Evolutionary conservation across 345 rosid genomes (phyloP).

Genomic region (Xanthoceras sorbifolium): DNA sequence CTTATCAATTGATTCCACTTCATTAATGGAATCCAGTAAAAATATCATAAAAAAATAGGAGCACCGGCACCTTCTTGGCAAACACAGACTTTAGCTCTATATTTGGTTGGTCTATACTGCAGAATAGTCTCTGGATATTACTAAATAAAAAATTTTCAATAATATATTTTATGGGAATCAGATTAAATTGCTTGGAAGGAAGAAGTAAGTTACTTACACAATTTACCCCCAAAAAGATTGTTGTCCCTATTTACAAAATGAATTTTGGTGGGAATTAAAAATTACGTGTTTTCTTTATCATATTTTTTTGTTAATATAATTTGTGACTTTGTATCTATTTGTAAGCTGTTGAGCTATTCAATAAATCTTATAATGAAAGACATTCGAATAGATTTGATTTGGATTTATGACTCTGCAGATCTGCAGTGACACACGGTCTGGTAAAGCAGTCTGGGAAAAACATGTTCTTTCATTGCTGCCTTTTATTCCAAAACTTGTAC

Average conservation of each 20-base stretch:
- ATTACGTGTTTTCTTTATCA: background rate
- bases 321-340: constrained; percentile 6
- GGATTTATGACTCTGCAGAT: constrained; percentile 42
- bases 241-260: background rate
- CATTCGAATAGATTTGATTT: constrained; percentile 8
- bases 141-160: background rate
- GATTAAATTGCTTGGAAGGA: background rate
- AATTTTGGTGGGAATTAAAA: background rate
- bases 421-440: constrained; percentile 37
- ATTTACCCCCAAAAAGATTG: background rate
- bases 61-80: too few relatives aligned
- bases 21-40: too few relatives aligned
- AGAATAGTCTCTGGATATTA: background rate
- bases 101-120: background rate
- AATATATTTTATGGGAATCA: background rate
- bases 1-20: too few relatives aligned
- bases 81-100: too few relatives aligned
- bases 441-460: constrained; percentile 48
- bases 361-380: background rate
- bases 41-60: too few relatives aligned
- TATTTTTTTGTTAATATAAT: background rate
- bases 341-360: background rate
- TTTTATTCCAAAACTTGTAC: constrained; percentile 67
- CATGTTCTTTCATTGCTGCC: constrained; percentile 52
- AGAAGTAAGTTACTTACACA: background rate